These are phyloP conservation scores for Sugiyamaella marilandica DNA, from an alignment of 805 yeast species.

Conservation along the genomic window DNA sequence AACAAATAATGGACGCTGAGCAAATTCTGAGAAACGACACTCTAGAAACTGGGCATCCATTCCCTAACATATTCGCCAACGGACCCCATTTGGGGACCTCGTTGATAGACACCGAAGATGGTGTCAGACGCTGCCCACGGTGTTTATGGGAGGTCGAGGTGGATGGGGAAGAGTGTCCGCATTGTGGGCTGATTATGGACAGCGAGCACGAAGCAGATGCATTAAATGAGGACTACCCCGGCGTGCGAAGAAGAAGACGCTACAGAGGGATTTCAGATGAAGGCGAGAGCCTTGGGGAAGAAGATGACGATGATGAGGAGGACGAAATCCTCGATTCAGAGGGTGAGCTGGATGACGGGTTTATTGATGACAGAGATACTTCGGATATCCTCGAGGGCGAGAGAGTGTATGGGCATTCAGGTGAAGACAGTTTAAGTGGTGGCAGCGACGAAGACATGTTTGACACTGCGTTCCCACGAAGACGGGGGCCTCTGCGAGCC, in stretches of 20 bases:
- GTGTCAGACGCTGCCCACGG: slow-evolving; percentile 58
- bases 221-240: slow-evolving; percentile 37
- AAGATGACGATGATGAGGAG: slow-evolving; percentile 50
- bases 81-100: slow-evolving; percentile 30
- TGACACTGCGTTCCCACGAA: slow-evolving; percentile 12
- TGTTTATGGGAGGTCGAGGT: slow-evolving; percentile 73
- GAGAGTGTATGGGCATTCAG: slow-evolving; percentile 11
- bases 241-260: slow-evolving; percentile 44
- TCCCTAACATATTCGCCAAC: slow-evolving; percentile 34
- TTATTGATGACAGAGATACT: slow-evolving; percentile 43
- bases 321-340: slow-evolving; percentile 47
- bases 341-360: slow-evolving; percentile 52
- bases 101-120: slow-evolving; percentile 55
- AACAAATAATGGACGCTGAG: slow-evolving; percentile 6
- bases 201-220: slow-evolving; percentile 6
- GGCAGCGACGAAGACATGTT: slow-evolving; percentile 34
- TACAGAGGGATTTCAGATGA: slow-evolving; percentile 35
- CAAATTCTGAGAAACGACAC: slow-evolving; percentile 23
- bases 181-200: slow-evolving; percentile 43
- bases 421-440: slow-evolving; percentile 45
- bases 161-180: slow-evolving; percentile 49
- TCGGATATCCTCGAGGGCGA: slow-evolving; percentile 2
- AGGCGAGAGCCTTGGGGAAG: slow-evolving; percentile 35
- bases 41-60: slow-evolving; percentile 25
- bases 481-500: not conserved